phyloP scores from a whole-genome alignment of 2,329 filamentous ascomycete species.

The Acephala macrosclerotiorum region DNA sequence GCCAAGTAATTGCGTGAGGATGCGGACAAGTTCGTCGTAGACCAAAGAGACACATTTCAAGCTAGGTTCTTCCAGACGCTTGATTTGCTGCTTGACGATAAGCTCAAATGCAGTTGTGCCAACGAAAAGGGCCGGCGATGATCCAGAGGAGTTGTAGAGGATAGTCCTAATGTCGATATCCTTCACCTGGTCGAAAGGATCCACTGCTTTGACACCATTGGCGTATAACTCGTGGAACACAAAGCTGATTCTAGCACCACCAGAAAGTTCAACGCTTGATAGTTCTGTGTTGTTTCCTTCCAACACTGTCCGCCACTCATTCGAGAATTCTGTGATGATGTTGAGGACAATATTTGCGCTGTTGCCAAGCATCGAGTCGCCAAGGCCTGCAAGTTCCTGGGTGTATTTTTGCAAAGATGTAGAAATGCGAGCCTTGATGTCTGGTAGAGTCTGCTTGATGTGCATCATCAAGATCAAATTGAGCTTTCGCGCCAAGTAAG shows the following conservation, averaged over 20 bases:
- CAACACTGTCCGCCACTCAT: conserved; percentile 94
- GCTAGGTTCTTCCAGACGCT: conserved; percentile 92
- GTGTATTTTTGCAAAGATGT: conserved; percentile 92
- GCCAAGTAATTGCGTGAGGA: conserved; percentile 85
- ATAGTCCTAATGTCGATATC: conserved; percentile 97
- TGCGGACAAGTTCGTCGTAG: conserved; percentile 96
- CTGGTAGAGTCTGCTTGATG: conserved; percentile 98
- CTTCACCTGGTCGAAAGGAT: conserved; percentile 97
- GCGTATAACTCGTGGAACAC: conserved; percentile 99
- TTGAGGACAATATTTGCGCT: conserved; percentile 96
- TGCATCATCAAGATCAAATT: conserved; percentile 99
- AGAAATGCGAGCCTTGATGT: conserved; percentile 97
- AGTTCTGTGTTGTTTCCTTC: conserved; percentile 97
- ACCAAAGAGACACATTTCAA: conserved; percentile 97
- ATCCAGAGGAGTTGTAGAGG: conserved; percentile 98
- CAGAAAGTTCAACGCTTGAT: conserved; percentile 92
- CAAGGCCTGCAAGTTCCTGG: conserved; percentile 80
- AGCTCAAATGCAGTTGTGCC: conserved; percentile 98
- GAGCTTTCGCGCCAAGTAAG: conserved; percentile 94
- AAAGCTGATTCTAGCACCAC: conserved; percentile 97
- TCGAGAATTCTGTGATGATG: conserved; percentile 98
- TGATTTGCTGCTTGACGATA: conserved; percentile 99
- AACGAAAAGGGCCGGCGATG: conserved; percentile 94
- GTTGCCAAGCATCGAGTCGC: conserved; percentile 95
- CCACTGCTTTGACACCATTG: conserved; percentile 96